A percentile compares a stretch with the other conserved stretches of the same genome.
Conservation (phyloP, 768 basidiomycete species). For the Psilocybe subaeruginosa region DNA sequence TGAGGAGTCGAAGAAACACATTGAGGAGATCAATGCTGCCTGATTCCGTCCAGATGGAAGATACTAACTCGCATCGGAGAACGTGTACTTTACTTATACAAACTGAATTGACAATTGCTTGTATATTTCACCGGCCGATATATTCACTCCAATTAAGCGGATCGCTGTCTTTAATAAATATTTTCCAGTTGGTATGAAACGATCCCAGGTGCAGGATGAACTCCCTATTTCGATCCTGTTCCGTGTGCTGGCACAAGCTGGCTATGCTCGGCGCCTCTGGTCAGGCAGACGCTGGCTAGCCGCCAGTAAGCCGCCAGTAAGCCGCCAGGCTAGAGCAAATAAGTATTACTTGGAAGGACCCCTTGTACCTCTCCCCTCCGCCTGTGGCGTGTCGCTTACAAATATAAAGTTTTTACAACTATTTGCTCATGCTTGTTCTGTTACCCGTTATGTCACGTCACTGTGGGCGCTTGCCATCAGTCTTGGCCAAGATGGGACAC, state of each 20-base stretch:
- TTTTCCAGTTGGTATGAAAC: too few relatives aligned
- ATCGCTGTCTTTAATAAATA: too few relatives aligned
- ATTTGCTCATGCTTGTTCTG: neutral
- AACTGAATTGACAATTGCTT: neutral
- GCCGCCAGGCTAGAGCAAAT: neutral
- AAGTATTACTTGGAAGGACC: neutral
- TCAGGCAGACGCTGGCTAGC: neutral
- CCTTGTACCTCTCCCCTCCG: neutral
- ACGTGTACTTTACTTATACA: neutral
- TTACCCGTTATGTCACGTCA: neutral
- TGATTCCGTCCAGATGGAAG: constrained; percentile 15
- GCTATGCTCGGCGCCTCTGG: neutral
- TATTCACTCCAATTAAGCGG: too few relatives aligned
- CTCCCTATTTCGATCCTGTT: too few relatives aligned
- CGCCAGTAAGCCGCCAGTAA: neutral
- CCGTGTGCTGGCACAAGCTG: neutral
- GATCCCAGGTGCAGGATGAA: too few relatives aligned
- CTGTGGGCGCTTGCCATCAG: neutral
- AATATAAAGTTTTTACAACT: neutral
- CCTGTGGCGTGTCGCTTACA: neutral
- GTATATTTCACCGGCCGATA: neutral
- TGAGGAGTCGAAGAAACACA: constrained; percentile 55
- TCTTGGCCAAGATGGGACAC: neutral
- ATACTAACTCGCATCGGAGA: neutral
- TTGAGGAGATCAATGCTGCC: constrained; percentile 64